Evolutionary conservation across 1,139 yeast genomes (phyloP), one percentile per base, ranked within the genome.

Genomic region (Torulaspora pretoriensis): DNA sequence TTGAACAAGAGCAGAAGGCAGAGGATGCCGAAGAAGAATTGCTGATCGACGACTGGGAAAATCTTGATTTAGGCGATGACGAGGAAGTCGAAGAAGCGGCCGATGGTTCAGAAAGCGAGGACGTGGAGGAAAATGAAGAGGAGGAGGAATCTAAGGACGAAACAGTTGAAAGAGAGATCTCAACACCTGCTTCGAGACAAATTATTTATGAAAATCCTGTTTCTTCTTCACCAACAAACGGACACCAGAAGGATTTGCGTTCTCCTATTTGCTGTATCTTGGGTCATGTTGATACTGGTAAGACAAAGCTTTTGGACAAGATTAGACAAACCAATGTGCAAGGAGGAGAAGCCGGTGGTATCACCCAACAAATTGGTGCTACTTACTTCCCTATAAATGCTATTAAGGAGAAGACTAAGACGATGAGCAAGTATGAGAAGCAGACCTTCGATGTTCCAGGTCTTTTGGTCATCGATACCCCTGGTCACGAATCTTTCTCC

Each of bases 281-380:
- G 69, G 99, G 99, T 66, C 99, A 92, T 74, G 99, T 92, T 68
- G 99, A 92, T 77, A 92, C 98, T 47, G 98, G 99, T 81, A 94
- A 92, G 71, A 92, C 98, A 52, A 92, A 92, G 68, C 78, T 92
- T 56, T 77, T 92, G 65, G 99, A 92, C 67, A 94, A 92, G 70
- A 82, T 92, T 56, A 94, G 99, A 74, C 97, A 92, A 74, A 94
- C 97, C 39, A 92, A 92, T 62, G 99, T 92, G 50, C 99, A 92
- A 75, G 98, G 97, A 68, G 99, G 98, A 65, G 99, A 92, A 74
- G 99, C 98, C 46, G 99, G 99, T 75, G 99, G 99, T 75, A 94
- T 92, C 66, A 92, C 99, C 55, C 99, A 92, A 77, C 99, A 92
- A 71, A 92, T 92, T 65, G 99, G 99, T 80, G 99, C 99, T 42